Evolutionary conservation across 768 basidiomycete genomes (phyloP).

Genomic region (Galerina sulciceps): DNA sequence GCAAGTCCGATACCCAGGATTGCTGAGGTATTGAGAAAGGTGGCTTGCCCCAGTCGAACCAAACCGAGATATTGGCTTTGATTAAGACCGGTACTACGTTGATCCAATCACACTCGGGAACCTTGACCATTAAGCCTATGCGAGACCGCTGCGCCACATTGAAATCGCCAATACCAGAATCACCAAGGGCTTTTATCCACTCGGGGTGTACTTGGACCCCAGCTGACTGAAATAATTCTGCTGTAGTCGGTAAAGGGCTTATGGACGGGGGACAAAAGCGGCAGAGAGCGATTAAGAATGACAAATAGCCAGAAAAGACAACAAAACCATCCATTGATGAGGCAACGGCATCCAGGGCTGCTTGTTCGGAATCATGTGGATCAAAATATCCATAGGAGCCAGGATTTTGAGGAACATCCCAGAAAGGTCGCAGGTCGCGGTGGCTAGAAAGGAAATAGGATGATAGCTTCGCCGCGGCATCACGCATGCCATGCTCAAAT

Average conservation of each 20-base stretch:
- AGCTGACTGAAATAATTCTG: neutral
- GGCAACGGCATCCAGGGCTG: neutral
- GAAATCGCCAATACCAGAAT: neutral
- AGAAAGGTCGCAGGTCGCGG: neutral
- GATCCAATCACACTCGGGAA: neutral
- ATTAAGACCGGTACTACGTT: neutral
- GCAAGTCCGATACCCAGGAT: neutral
- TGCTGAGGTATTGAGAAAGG: neutral
- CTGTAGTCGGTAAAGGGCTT: neutral
- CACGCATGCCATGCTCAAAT: constrained; percentile 1
- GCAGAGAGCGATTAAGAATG: constrained; percentile 11
- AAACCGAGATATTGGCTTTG: neutral
- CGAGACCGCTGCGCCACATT: no score
- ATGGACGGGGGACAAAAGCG: neutral
- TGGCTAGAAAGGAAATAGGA: neutral
- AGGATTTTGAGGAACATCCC: neutral
- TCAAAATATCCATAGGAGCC: constrained; percentile 10
- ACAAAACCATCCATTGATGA: constrained; percentile 5
- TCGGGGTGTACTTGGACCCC: neutral
- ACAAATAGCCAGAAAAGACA: constrained; percentile 8
- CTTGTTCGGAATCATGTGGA: constrained; percentile 1
- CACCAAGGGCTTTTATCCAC: neutral
- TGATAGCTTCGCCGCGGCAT: neutral
- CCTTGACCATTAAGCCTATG: neutral
- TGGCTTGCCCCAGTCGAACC: neutral